Conservation (phyloP, 2,329 filamentous ascomycete genomes). For the Camillea tinctor region DNA sequence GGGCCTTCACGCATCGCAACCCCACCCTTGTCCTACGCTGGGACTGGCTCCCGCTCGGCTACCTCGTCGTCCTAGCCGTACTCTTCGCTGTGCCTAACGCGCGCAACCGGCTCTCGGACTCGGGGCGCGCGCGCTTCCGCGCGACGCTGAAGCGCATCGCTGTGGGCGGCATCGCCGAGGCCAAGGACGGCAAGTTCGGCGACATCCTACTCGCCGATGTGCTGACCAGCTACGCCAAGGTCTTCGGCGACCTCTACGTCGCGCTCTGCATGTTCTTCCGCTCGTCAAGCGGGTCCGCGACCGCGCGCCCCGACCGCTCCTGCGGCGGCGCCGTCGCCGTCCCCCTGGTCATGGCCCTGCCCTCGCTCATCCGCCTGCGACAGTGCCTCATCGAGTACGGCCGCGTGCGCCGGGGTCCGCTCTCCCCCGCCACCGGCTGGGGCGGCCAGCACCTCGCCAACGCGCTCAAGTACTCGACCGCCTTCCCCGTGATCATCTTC, state of each 20-base stretch:
- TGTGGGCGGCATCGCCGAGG: slow-evolving; percentile 81
- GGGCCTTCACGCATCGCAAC: slow-evolving; percentile 72
- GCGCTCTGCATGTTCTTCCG: slow-evolving; percentile 88
- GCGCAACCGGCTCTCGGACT: slow-evolving; percentile 62
- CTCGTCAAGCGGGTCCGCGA: slow-evolving; percentile 63
- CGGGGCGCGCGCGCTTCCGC: slow-evolving; percentile 74
- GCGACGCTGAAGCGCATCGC: slow-evolving; percentile 73
- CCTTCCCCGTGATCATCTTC: slow-evolving; percentile 87
- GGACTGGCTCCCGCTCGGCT: slow-evolving; percentile 83
- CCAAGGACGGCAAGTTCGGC: slow-evolving; percentile 88
- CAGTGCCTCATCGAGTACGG: slow-evolving; percentile 90
- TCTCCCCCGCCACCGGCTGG: slow-evolving; percentile 62
- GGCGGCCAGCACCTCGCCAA: slow-evolving; percentile 89
- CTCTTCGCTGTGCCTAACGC: slow-evolving; percentile 70
- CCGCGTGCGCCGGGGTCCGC: slow-evolving; percentile 62
- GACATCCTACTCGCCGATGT: slow-evolving; percentile 93
- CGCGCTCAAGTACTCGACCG: slow-evolving; percentile 89
- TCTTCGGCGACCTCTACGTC: slow-evolving; percentile 86
- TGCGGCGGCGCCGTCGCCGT: slow-evolving; percentile 80
- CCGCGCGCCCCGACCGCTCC: slow-evolving; percentile 73
- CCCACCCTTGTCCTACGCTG: slow-evolving; percentile 69
- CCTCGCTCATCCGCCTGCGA: slow-evolving; percentile 80
- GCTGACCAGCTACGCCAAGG: slow-evolving; percentile 90
- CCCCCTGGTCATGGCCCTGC: slow-evolving; percentile 79
- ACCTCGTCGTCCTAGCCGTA: slow-evolving; percentile 70